Evolutionary conservation across 148 eudicot genomes (phyloP).

Genomic region (Tetragonia tetragonoides): DNA sequence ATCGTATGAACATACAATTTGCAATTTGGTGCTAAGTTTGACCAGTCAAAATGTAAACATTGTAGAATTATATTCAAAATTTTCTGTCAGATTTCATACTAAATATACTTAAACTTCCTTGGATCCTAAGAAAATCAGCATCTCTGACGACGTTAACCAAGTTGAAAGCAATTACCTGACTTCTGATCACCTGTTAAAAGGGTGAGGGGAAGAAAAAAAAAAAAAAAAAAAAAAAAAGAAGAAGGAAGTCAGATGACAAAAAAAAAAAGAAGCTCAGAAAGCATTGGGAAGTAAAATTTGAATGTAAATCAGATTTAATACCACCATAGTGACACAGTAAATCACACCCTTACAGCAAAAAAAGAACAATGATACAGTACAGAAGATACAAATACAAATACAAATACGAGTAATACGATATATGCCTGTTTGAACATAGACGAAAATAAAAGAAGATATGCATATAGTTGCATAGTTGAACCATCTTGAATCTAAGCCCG

Average conservation of each 20-base stretch:
- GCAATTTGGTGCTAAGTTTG: constrained; percentile 20
- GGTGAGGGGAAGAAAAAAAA: neutral
- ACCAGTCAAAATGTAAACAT: constrained; percentile 28
- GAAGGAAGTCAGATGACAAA: constrained; percentile 15
- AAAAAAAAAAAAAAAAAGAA: neutral
- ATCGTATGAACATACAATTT: constrained; percentile 27
- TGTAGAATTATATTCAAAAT: constrained; percentile 8
- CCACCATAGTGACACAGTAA: neutral
- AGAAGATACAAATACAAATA: too few species aligned
- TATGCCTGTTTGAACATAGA: too few species aligned
- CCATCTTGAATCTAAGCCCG: constrained; percentile 5
- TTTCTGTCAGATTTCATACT: constrained; percentile 36
- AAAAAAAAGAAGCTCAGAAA: constrained; percentile 12
- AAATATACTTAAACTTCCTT: constrained; percentile 29
- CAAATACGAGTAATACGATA: too few species aligned
- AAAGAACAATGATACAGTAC: too few species aligned
- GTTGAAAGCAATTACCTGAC: neutral
- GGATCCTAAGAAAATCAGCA: constrained; percentile 31
- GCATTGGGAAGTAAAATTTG: neutral
- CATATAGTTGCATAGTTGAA: constrained; percentile 3
- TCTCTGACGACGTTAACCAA: neutral
- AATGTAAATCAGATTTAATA: neutral
- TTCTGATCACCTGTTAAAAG: constrained; percentile 5
- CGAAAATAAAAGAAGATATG: too few species aligned
- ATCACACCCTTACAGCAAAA: neutral